These are phyloP conservation scores for Salix arbutifolia DNA, from an alignment of 345 rosid genomes.

Conservation along the genomic window DNA sequence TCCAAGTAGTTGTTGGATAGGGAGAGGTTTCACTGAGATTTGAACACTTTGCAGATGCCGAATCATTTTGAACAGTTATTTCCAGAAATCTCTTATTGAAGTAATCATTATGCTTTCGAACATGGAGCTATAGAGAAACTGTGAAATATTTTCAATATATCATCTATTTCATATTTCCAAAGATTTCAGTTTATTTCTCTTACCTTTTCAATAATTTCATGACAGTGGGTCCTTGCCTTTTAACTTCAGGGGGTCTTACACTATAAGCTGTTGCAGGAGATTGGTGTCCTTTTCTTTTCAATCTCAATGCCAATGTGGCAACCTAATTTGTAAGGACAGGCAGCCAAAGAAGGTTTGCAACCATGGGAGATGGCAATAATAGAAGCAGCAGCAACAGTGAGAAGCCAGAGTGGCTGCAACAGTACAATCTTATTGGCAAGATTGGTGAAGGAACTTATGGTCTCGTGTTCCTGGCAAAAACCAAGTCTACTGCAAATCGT, in stretches of 20 bases:
- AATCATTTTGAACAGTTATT: not conserved
- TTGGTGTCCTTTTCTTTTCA: not conserved
- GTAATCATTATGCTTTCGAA: not conserved
- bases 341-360: constrained; percentile 7
- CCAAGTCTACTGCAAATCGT: constrained; percentile 64
- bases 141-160: not conserved
- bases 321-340: constrained; percentile 1
- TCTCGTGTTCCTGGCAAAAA: constrained; percentile 91
- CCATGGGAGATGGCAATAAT: constrained; percentile 55
- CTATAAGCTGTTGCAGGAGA: not conserved
- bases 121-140: not conserved
- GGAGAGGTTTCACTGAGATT: not conserved
- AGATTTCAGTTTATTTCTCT: not conserved
- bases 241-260: not conserved
- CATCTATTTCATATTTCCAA: constrained; percentile 1
- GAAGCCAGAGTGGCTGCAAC: constrained; percentile 99
- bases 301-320: not conserved
- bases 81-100: not conserved
- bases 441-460: constrained; percentile 99
- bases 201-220: not conserved
- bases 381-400: constrained; percentile 34
- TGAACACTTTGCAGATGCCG: not conserved
- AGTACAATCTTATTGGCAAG: constrained; percentile 93
- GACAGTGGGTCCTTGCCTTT: not conserved
- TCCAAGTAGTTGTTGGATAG: not conserved